Conservation (phyloP, 352 stramenopile genomes). For the Blastocystis sp. region DNA sequence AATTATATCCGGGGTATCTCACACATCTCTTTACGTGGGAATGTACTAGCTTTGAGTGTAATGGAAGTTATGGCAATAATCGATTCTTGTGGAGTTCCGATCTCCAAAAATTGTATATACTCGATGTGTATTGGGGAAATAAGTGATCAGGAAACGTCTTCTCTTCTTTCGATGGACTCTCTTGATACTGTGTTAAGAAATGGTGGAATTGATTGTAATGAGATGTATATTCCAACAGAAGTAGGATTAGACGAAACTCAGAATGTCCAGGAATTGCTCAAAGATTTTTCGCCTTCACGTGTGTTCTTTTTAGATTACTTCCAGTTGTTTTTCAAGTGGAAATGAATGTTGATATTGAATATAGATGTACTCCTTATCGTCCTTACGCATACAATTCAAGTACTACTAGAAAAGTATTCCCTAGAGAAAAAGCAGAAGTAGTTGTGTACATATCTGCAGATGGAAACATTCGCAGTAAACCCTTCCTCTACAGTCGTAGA, state of each 20-base stretch:
- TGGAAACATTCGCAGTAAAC: background rate
- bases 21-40: background rate
- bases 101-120: background rate
- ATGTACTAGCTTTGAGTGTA: background rate
- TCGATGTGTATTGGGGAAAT: background rate
- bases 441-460: background rate
- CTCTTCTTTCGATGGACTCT: background rate
- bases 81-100: background rate
- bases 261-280: background rate
- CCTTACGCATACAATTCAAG: background rate
- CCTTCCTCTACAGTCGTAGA: background rate
- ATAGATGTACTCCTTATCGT: background rate
- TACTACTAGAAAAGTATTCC: background rate
- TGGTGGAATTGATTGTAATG: background rate
- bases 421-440: background rate
- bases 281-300: background rate
- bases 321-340: background rate
- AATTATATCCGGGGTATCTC: background rate
- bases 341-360: background rate
- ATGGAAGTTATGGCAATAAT: background rate
- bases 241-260: background rate
- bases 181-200: background rate
- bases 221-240: background rate
- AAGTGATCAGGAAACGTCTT: background rate
- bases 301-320: background rate